phyloP scores from a whole-genome alignment of 805 yeast genomes.

The Isabelozyma gotoi region DNA sequence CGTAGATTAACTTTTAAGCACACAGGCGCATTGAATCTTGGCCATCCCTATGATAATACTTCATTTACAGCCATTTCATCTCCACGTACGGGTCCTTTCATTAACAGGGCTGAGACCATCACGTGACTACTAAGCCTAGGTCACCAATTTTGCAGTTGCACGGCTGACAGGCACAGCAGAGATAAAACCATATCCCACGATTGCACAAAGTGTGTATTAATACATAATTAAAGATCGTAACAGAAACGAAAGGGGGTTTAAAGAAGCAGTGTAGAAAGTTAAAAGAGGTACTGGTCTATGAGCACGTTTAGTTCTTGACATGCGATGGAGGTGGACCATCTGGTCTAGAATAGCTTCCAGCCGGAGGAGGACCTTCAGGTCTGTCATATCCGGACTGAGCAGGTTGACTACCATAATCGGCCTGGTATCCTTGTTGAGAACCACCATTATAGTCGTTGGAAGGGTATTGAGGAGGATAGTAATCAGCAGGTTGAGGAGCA shows the following conservation, averaged over 20 bases:
- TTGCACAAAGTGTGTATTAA: not conserved
- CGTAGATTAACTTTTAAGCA: too few relatives aligned
- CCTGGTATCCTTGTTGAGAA: conserved; percentile 3
- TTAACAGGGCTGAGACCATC: too few relatives aligned
- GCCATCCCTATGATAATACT: too few relatives aligned
- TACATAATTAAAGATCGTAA: not conserved
- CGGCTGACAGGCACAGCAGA: too few relatives aligned
- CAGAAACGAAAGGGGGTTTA: not conserved
- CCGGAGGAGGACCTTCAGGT: conserved; percentile 5
- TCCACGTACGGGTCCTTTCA: not conserved
- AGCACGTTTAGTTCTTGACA: not conserved
- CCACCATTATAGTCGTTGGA: not conserved
- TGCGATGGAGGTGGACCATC: conserved; percentile 18
- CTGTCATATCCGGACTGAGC: conserved; percentile 3
- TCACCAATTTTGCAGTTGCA: not conserved
- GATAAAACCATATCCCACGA: not conserved
- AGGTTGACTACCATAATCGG: conserved; percentile 1
- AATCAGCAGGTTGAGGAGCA: conserved; percentile 6
- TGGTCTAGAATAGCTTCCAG: conserved; percentile 9
- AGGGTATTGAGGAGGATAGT: conserved; percentile 2
- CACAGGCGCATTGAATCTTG: too few relatives aligned
- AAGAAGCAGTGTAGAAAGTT: too few relatives aligned
- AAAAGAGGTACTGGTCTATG: too few relatives aligned
- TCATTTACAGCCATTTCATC: too few relatives aligned
- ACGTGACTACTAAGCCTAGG: not conserved